Conservation (phyloP, 129 eudicot species). For the Tagetes erecta region DNA sequence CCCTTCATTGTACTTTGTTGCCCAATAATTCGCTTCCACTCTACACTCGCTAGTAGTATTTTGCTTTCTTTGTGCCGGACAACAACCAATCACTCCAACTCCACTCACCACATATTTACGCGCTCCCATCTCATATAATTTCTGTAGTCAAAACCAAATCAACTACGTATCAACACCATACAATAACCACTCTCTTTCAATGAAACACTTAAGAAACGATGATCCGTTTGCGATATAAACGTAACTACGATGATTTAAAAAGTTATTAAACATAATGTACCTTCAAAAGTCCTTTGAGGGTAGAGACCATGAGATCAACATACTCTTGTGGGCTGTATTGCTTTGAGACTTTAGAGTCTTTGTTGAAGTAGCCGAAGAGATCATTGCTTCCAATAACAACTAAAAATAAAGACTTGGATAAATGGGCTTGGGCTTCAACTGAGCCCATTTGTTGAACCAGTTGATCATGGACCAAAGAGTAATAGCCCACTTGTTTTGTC, state of each 20-base stretch:
- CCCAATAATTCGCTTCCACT: slow-evolving; percentile 55
- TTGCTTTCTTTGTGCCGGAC: slow-evolving; percentile 61
- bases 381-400: slow-evolving; percentile 90
- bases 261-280: slow-evolving; percentile 23
- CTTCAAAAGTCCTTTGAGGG: slow-evolving; percentile 56
- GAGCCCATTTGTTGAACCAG: slow-evolving; percentile 48
- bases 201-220: no score
- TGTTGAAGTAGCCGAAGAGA: slow-evolving; percentile 56
- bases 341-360: slow-evolving; percentile 41
- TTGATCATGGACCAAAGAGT: slow-evolving; percentile 41
- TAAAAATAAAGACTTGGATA: slow-evolving; percentile 61
- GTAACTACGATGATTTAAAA: background rate
- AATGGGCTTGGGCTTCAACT: slow-evolving; percentile 39
- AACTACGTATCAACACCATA: background rate
- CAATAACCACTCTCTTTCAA: background rate
- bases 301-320: slow-evolving; percentile 56
- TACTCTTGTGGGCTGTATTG: slow-evolving; percentile 59
- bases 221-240: background rate
- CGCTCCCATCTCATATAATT: slow-evolving; percentile 56
- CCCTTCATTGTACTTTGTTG: slow-evolving; percentile 57
- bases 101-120: slow-evolving; percentile 65
- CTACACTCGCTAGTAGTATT: slow-evolving; percentile 49
- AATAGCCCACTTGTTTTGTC: slow-evolving; percentile 53
- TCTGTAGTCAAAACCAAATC: slow-evolving; percentile 27
- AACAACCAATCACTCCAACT: slow-evolving; percentile 71